phyloP scores from a whole-genome alignment of 2,329 filamentous ascomycete species.

The Ascochyta lentis region DNA sequence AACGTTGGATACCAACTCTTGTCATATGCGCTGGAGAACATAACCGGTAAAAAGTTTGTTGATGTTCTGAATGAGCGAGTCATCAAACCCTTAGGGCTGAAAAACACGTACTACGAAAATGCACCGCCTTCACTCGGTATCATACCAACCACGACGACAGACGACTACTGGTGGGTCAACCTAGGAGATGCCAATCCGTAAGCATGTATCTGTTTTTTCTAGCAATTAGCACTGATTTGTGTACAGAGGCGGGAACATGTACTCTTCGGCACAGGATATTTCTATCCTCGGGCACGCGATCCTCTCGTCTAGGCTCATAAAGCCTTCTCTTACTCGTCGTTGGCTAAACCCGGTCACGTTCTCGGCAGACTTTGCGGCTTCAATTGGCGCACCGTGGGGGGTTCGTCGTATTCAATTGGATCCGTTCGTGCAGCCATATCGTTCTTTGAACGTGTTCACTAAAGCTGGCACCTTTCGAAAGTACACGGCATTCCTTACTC shows the following conservation, averaged over 20 bases:
- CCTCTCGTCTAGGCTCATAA: constrained; percentile 47
- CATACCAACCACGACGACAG: constrained; percentile 44
- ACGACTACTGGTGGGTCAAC: constrained; percentile 29
- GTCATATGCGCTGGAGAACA: constrained; percentile 50
- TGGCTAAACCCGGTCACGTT: constrained; percentile 54
- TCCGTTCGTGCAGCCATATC: constrained; percentile 11
- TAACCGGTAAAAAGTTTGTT: constrained; percentile 48
- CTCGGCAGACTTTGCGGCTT: constrained; percentile 40
- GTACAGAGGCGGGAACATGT: constrained; percentile 39
- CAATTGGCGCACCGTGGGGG: constrained; percentile 50
- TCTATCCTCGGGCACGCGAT: constrained; percentile 49
- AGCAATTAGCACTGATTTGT: neutral
- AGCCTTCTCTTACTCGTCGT: constrained; percentile 43
- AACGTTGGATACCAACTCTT: constrained; percentile 48
- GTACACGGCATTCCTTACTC: constrained; percentile 50
- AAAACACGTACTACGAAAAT: constrained; percentile 43
- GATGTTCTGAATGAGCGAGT: constrained; percentile 47
- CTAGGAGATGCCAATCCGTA: constrained; percentile 32
- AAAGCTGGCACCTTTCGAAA: constrained; percentile 54
- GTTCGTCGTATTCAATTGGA: constrained; percentile 41
- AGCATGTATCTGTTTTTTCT: neutral
- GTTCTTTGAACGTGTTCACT: constrained; percentile 48
- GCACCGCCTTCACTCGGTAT: constrained; percentile 38
- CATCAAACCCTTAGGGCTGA: constrained; percentile 50
- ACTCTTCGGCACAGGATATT: constrained; percentile 47